These are phyloP conservation scores for Ogataea trehaloabstinens DNA, from an alignment of 805 yeast genomes.

Conservation along the genomic window DNA sequence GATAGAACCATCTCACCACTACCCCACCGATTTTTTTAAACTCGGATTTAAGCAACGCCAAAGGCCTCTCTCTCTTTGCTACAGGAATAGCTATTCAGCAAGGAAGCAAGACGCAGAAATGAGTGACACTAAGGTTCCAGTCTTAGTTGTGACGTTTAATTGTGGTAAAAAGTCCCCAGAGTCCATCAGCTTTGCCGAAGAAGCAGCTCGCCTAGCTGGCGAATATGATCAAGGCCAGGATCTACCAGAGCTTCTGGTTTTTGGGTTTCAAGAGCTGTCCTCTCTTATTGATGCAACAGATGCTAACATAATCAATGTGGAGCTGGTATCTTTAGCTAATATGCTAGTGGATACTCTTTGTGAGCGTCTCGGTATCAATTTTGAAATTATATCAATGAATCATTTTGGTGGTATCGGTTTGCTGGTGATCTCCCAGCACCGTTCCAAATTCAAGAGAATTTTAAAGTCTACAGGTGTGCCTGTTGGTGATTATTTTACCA, in stretches of 20 bases:
- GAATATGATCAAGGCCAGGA: conserved; percentile 22
- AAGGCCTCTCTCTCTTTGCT: too few relatives aligned
- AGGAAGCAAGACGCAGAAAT: too few relatives aligned
- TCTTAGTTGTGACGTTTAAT: conserved; percentile 12
- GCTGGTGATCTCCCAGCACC: conserved; percentile 45
- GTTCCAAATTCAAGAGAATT: conserved; percentile 21
- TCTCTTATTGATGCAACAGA: conserved; percentile 54
- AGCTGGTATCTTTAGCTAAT: conserved; percentile 37
- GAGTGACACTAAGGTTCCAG: conserved; percentile 4
- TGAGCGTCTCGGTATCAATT: conserved; percentile 34
- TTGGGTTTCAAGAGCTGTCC: conserved; percentile 68
- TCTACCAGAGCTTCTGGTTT: conserved; percentile 48
- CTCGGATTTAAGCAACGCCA: too few relatives aligned
- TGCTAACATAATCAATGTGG: conserved; percentile 33
- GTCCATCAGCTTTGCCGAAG: conserved; percentile 24
- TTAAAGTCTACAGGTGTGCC: conserved; percentile 33
- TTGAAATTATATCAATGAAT: conserved; percentile 40
- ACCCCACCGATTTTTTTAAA: too few relatives aligned
- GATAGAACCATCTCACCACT: too few relatives aligned
- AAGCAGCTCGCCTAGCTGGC: conserved; percentile 5
- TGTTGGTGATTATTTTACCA: conserved; percentile 59
- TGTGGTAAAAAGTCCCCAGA: conserved; percentile 30
- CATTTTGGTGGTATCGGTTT: conserved; percentile 61
- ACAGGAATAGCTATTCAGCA: too few relatives aligned
- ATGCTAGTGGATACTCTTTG: conserved; percentile 35